Conservation (phyloP, 352 stramenopile genomes). For the Phytopythium helicoides region DNA sequence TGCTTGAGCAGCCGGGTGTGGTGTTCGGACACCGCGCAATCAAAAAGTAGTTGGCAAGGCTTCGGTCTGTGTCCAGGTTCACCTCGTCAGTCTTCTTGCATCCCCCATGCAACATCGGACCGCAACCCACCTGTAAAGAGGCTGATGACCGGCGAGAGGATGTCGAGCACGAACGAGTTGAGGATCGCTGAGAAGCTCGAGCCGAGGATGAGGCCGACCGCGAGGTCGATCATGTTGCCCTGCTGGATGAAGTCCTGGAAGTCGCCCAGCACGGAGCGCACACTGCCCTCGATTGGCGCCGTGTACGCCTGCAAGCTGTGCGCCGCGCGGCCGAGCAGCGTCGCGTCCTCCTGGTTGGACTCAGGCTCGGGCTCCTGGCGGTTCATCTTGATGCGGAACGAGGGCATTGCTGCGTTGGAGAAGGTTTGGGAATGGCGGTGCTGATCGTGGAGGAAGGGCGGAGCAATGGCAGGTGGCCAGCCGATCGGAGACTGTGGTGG, state of each 20-base stretch:
- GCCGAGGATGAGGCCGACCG: conserved; percentile 64
- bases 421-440: neutral
- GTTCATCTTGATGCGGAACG: neutral
- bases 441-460: no score
- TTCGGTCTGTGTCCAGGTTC: conserved; percentile 30
- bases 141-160: conserved; percentile 61
- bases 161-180: conserved; percentile 69
- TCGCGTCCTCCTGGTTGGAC: conserved; percentile 16
- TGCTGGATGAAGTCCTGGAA: conserved; percentile 78
- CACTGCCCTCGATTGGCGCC: conserved; percentile 18
- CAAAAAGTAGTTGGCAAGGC: conserved; percentile 61
- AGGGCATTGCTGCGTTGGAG: neutral
- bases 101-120: neutral
- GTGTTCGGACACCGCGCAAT: conserved; percentile 45
- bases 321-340: conserved; percentile 16
- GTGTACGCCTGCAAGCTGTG: conserved; percentile 16
- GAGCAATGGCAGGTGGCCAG: no score
- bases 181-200: conserved; percentile 67
- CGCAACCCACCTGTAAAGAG: conserved; percentile 49
- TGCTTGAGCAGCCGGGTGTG: conserved; percentile 28
- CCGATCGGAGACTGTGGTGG: no score
- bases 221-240: conserved; percentile 73
- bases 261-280: conserved; percentile 40
- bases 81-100: neutral
- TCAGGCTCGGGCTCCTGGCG: conserved; percentile 8